A percentile compares a stretch with the other conserved stretches of the same genome.
These are phyloP conservation scores for Silybum marianum DNA, from an alignment of 129 eudicot species.

Conservation along the genomic window DNA sequence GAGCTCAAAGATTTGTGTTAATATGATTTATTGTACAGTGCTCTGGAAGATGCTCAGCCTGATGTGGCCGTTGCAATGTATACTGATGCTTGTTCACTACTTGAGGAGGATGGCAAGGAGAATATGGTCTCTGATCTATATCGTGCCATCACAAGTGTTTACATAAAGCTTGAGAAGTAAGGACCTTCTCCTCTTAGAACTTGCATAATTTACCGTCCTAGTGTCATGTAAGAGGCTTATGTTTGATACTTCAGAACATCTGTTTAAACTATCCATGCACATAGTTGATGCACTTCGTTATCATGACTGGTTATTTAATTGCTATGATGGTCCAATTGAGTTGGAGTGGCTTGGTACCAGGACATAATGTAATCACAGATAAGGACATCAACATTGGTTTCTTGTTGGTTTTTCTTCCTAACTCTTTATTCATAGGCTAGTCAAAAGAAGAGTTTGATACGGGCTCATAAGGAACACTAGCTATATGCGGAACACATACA, in stretches of 20 bases:
- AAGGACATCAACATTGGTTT: not conserved
- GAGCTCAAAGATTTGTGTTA: not conserved
- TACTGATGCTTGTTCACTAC: conserved; percentile 67
- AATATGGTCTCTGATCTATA: conserved; percentile 93
- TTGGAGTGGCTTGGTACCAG: not conserved
- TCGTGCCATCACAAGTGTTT: conserved; percentile 76
- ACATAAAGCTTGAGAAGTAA: conserved; percentile 83
- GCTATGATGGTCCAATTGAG: conserved; percentile 4
- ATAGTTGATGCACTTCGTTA: not conserved
- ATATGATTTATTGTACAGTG: conserved; percentile 42
- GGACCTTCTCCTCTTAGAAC: conserved; percentile 23
- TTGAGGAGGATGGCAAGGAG: conserved; percentile 94
- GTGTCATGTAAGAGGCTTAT: conserved; percentile 5
- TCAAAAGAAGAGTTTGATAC: not conserved
- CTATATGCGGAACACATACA: not conserved
- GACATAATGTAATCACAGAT: conserved; percentile 7
- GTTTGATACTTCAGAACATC: not conserved
- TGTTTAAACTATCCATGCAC: not conserved
- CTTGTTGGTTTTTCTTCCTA: not conserved
- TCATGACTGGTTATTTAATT: not conserved
- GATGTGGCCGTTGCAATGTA: conserved; percentile 76
- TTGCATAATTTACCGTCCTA: not conserved
- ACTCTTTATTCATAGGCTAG: not conserved
- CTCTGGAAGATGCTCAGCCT: conserved; percentile 81
- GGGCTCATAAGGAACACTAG: not conserved